Evolutionary conservation across 2,329 filamentous ascomycete species (phyloP).

Genomic region (Apiospora rasikravindrae): DNA sequence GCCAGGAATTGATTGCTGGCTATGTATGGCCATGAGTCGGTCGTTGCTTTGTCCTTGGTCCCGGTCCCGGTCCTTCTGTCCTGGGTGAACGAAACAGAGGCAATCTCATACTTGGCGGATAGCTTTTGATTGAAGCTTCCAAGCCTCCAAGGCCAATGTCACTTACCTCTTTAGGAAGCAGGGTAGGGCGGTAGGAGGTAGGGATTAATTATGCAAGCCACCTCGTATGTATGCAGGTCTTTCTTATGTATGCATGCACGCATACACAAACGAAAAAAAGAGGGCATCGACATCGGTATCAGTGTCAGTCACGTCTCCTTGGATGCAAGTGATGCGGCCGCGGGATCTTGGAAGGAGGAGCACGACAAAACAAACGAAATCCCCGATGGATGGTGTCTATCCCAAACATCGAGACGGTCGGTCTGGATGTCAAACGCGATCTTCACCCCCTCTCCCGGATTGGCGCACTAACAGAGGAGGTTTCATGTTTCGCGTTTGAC

Average conservation of each 20-base stretch:
- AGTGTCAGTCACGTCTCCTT: not conserved
- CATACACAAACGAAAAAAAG: not conserved
- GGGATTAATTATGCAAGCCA: not conserved
- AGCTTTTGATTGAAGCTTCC: not conserved
- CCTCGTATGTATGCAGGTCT: too few relatives aligned
- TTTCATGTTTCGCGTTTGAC: slow-evolving; percentile 9
- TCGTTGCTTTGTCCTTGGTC: not conserved
- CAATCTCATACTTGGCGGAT: not conserved
- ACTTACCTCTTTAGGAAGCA: not conserved
- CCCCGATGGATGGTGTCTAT: not conserved
- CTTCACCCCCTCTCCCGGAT: slow-evolving; percentile 11
- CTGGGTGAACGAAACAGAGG: not conserved
- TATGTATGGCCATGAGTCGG: not conserved
- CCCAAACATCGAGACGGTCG: slow-evolving; percentile 2
- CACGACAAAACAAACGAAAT: slow-evolving; percentile 6
- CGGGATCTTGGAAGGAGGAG: not conserved
- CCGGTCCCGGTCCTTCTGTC: not conserved
- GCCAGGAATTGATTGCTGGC: not conserved
- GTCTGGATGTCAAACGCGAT: slow-evolving; percentile 5
- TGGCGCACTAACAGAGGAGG: not conserved
- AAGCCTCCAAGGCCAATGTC: not conserved
- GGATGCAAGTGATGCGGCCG: not conserved
- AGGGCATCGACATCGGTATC: not conserved
- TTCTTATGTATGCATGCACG: not conserved
- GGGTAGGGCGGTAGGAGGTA: not conserved